Conservation (phyloP, 768 basidiomycete genomes). For the Xerocomellus dryophilus region DNA sequence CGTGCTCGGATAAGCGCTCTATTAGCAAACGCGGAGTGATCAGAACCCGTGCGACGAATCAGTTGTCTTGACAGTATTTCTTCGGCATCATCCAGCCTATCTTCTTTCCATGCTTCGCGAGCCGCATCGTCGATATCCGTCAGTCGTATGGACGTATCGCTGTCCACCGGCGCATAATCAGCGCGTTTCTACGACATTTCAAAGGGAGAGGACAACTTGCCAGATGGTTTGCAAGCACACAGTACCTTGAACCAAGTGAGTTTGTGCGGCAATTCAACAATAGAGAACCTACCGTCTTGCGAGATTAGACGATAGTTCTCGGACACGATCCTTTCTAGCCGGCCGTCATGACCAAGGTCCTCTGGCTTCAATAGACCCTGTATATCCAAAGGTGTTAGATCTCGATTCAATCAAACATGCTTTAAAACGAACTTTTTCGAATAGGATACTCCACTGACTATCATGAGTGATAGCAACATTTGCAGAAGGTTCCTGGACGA, state of each 20-base stretch:
- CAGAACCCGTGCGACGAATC: not conserved
- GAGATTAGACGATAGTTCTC: slow-evolving; percentile 9
- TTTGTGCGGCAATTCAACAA: not conserved
- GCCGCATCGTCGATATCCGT: not conserved
- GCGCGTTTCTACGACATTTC: not conserved
- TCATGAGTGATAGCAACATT: slow-evolving; percentile 14
- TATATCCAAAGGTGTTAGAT: not conserved
- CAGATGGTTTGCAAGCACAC: slow-evolving; percentile 1
- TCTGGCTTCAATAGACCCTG: slow-evolving; percentile 9
- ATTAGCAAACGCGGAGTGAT: slow-evolving; percentile 2
- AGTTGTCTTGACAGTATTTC: slow-evolving; percentile 7
- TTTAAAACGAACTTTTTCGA: slow-evolving; percentile 5
- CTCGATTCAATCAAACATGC: not conserved
- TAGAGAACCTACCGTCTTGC: slow-evolving; percentile 1
- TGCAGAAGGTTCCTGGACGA: slow-evolving; percentile 8
- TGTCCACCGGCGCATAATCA: not conserved
- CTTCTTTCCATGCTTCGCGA: slow-evolving; percentile 2
- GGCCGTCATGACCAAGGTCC: not conserved
- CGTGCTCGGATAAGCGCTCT: slow-evolving; percentile 9
- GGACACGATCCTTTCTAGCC: not conserved
- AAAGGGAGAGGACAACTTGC: not conserved
- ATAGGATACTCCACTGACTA: slow-evolving; percentile 10
- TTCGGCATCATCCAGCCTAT: slow-evolving; percentile 8
- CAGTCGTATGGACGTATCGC: slow-evolving; percentile 7
- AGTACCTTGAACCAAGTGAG: slow-evolving; percentile 1